These are phyloP conservation scores for Xylariaceae sp. DNA, from an alignment of 2,329 filamentous ascomycete species.

Conservation along the genomic window DNA sequence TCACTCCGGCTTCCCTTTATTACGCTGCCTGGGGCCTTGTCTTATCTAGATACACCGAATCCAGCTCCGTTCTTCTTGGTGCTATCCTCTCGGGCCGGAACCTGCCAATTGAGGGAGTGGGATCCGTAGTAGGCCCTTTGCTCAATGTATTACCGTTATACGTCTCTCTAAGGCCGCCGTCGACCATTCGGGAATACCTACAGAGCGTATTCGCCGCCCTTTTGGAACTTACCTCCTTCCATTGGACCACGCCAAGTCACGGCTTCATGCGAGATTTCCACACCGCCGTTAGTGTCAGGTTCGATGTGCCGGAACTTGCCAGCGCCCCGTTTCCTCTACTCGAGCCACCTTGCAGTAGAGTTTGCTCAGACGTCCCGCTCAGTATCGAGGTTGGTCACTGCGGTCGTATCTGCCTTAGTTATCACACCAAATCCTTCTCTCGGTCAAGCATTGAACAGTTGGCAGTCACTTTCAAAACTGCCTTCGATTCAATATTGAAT, in stretches of 20 bases:
- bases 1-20: slow-evolving; percentile 1
- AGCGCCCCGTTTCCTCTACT: not conserved
- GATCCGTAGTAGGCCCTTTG: slow-evolving; percentile 34
- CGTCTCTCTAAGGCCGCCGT: slow-evolving; percentile 12
- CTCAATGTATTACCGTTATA: slow-evolving; percentile 33
- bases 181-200: not conserved
- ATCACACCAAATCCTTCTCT: not conserved
- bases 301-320: not conserved
- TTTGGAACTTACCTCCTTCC: not conserved
- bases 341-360: not conserved
- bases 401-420: not conserved
- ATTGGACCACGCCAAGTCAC: not conserved
- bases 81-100: slow-evolving; percentile 35
- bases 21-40: slow-evolving; percentile 37
- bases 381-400: not conserved
- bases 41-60: slow-evolving; percentile 31
- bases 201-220: not conserved
- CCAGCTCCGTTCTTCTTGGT: slow-evolving; percentile 35
- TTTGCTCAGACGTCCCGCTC: not conserved
- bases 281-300: not conserved
- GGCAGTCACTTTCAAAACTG: not conserved
- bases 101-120: slow-evolving; percentile 30
- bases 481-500: not conserved
- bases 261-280: not conserved
- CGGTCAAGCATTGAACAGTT: not conserved